A percentile compares a stretch with the other conserved stretches of the same genome.
phyloP scores from a whole-genome alignment of 202 grass and related monocot species.

The Setaria viridis region DNA sequence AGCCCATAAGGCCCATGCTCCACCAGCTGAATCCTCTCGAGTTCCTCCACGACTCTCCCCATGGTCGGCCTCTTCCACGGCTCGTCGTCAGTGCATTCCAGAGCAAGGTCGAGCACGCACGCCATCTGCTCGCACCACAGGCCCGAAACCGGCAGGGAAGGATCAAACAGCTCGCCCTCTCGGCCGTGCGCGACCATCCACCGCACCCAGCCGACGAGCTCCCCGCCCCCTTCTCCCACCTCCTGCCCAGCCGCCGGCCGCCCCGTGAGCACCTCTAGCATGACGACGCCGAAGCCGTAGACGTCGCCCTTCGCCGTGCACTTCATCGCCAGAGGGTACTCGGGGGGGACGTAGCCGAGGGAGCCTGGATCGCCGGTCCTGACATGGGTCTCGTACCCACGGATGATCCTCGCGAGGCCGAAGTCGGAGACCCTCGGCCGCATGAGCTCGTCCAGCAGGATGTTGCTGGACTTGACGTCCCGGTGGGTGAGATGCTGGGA shows the following conservation, averaged over 20 bases:
- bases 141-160: slow-evolving; percentile 45
- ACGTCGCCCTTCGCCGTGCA: slow-evolving; percentile 70
- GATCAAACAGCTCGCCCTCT: slow-evolving; percentile 66
- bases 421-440: slow-evolving; percentile 75
- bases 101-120: slow-evolving; percentile 55
- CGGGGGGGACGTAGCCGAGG: slow-evolving; percentile 78
- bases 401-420: slow-evolving; percentile 80
- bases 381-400: slow-evolving; percentile 80
- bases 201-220: slow-evolving; percentile 72
- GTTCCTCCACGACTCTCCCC: slow-evolving; percentile 54
- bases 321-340: slow-evolving; percentile 71
- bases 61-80: slow-evolving; percentile 77
- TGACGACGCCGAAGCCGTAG: slow-evolving; percentile 84
- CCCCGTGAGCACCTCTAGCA: slow-evolving; percentile 84
- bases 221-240: slow-evolving; percentile 61
- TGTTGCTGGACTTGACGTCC: slow-evolving; percentile 92
- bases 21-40: slow-evolving; percentile 58
- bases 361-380: slow-evolving; percentile 75
- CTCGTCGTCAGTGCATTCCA: slow-evolving; percentile 59
- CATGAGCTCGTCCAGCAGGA: slow-evolving; percentile 68
- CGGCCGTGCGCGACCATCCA: slow-evolving; percentile 55
- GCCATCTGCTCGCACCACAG: slow-evolving; percentile 59
- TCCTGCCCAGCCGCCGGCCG: slow-evolving; percentile 55
- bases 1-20: slow-evolving; percentile 4
- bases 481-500: slow-evolving; percentile 70